Evolutionary conservation across 2,329 filamentous ascomycete species (phyloP), one percentile per base, ranked within the genome.

Genomic region (Paecilomyces formosus): DNA sequence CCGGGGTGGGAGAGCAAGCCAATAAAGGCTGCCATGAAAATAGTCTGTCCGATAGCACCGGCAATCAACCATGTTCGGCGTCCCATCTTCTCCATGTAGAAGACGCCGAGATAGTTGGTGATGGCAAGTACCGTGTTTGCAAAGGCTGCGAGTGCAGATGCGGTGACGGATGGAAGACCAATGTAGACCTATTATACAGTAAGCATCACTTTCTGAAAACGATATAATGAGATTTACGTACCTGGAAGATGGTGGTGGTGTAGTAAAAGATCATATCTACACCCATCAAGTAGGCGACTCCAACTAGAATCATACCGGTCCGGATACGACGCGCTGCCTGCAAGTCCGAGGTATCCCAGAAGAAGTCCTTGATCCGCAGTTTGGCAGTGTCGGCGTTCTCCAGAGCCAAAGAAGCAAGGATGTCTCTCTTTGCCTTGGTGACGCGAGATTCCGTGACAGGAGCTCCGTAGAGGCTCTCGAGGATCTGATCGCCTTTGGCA

Each of bases 261-360:
- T 68, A 68, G 55, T 68, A 68, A 59, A 69, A 69, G 55, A 70
- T 68, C 65, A 69, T 68, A 62, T 70, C 64, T 55, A 67, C 68
- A 52, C 67, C 68, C 60, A 69, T 69, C 33, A 70, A 58, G 56
- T 70, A 70, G n/a, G 67, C 68, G 9, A 68, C 62, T 21, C 63
- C 68, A 13, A 70, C 63, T 2, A 69, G 61, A 12, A 70, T 63
- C 12, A 70, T 63, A 35, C 68, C 68, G 39, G 64, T 64, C n/a
- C 66, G 60, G 54, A 70, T 69, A 26, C 68, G 62, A 12, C 62
- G 64, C 8, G 65, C 65, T 12, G 67, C 66, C 57, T 69, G 67
- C 33, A 61, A 60, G 52, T 63, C 60, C 15, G 61, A 57, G 49
- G 63, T 63, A 31, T 64, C 61, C 51, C 58, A 54, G 49, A 58